A percentile compares a stretch with the other conserved stretches of the same genome.
phyloP scores from a whole-genome alignment of 2,329 filamentous ascomycete species.

The Fusarium sterilihyphosum region DNA sequence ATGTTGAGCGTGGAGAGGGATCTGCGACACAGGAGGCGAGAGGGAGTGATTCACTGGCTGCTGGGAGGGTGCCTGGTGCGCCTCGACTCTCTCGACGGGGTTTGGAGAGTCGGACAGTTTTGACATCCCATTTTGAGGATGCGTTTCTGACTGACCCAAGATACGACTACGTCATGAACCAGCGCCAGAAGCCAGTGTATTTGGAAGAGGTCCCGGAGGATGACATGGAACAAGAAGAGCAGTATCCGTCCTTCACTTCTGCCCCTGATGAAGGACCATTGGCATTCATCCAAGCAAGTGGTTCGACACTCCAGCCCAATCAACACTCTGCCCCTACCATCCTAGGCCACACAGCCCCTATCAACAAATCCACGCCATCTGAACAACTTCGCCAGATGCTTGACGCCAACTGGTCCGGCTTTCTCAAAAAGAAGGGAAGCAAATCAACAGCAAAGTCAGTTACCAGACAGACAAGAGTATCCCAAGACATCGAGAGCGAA shows the following conservation, averaged over 20 bases:
- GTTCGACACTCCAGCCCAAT: neutral
- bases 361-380: neutral
- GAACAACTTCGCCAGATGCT: constrained; percentile 10
- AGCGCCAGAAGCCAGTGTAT: neutral
- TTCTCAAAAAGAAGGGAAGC: neutral
- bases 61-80: neutral
- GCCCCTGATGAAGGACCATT: neutral
- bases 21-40: neutral
- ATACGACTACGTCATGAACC: neutral
- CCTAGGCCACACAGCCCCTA: neutral
- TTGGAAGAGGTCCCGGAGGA: neutral
- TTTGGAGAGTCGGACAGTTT: neutral
- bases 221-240: neutral
- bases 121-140: neutral
- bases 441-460: neutral
- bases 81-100: neutral
- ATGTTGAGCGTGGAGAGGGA: neutral
- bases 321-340: neutral
- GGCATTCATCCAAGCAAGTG: neutral
- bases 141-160: neutral
- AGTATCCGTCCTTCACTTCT: neutral
- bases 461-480: neutral
- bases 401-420: neutral
- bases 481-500: neutral
- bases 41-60: neutral